A percentile compares a stretch with the other conserved stretches of the same genome.
phyloP scores from a whole-genome alignment of 176 grass and related monocot species.

The Bonia amplexicaulis region DNA sequence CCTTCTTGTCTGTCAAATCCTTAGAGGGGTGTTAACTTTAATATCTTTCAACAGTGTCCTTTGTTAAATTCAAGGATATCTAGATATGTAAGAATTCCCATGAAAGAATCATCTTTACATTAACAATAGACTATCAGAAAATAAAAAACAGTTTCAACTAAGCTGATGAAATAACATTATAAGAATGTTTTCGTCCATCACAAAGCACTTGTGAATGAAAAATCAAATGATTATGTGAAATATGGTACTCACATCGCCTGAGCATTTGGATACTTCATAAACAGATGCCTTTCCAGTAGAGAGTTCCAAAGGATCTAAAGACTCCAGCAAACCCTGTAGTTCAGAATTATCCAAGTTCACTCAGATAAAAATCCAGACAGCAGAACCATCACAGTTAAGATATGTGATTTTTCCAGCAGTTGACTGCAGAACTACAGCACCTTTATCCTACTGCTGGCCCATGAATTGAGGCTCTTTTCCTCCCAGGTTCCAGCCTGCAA shows the following conservation, averaged over 20 bases:
- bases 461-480: constrained; percentile 95
- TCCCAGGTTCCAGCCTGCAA: constrained; percentile 98
- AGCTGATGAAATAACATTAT: neutral
- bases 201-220: neutral
- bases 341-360: neutral
- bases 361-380: neutral
- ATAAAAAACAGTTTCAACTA: neutral
- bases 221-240: neutral
- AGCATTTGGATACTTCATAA: constrained; percentile 82
- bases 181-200: neutral
- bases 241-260: constrained; percentile 67
- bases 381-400: neutral
- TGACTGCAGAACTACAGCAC: constrained; percentile 14
- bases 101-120: neutral
- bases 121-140: neutral
- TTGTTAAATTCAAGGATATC: neutral
- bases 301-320: constrained; percentile 67
- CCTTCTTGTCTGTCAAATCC: neutral
- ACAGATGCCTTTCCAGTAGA: constrained; percentile 70
- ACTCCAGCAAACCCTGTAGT: constrained; percentile 64
- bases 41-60: neutral
- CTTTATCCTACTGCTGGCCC: constrained; percentile 85
- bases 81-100: neutral
- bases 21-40: neutral
- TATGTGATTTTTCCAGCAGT: neutral